Percentiles rank a stretch among this genome's conserved stretches.
Conservation (phyloP, 2,329 filamentous ascomycete species). For the Neofusicoccum kwambonambiense region DNA sequence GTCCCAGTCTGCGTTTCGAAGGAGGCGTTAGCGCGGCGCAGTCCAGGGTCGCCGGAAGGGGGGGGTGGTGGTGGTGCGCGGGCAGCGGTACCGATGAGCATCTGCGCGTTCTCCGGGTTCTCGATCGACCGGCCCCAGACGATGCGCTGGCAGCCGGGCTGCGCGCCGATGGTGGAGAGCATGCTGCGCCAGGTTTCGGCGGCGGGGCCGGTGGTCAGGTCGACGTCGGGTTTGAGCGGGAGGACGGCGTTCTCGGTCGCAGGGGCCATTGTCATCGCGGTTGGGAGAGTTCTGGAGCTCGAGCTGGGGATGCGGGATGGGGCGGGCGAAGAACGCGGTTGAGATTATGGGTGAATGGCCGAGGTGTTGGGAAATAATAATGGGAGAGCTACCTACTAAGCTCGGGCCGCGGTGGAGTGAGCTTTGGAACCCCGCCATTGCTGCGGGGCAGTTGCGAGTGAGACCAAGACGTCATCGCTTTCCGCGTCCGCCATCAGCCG, state of each 20-base stretch:
- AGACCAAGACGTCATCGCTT: too few species aligned
- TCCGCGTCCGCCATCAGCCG: too few species aligned
- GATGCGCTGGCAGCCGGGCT: constrained; percentile 37
- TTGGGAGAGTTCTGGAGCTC: not conserved
- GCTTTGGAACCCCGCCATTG: too few species aligned
- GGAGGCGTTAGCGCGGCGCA: too few species aligned
- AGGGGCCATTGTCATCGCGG: constrained; percentile 16
- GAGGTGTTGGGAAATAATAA: too few species aligned
- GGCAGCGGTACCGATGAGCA: constrained; percentile 39
- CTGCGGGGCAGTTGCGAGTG: too few species aligned
- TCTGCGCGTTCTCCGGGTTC: constrained; percentile 33
- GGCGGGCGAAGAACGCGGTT: not conserved
- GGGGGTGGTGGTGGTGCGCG: too few species aligned
- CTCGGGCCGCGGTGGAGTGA: too few species aligned
- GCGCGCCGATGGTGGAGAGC: constrained; percentile 34
- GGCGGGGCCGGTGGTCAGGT: constrained; percentile 26
- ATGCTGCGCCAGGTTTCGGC: constrained; percentile 30
- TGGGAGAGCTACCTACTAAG: too few species aligned
- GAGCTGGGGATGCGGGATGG: not conserved
- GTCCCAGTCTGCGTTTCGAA: constrained; percentile 42
- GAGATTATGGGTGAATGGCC: too few species aligned
- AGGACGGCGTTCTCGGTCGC: constrained; percentile 43
- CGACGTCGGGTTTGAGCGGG: constrained; percentile 36
- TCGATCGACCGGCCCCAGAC: constrained; percentile 43
- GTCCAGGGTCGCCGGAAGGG: too few species aligned